phyloP scores from a whole-genome alignment of 2,329 filamentous ascomycete genomes.

The Penicillium sp. region DNA sequence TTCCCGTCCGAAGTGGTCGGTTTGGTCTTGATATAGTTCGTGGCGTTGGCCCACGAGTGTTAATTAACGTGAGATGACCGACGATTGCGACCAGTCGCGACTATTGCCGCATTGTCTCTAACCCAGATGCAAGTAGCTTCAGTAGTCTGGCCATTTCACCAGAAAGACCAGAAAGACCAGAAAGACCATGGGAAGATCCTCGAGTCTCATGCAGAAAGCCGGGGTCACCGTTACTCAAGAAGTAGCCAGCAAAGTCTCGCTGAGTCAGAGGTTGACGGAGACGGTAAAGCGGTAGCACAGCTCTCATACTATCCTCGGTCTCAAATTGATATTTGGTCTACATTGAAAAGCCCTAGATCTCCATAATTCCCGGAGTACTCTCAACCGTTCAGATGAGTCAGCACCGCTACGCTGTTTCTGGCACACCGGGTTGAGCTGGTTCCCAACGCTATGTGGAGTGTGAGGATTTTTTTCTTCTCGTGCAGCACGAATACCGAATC shows the following conservation, averaged over 20 bases:
- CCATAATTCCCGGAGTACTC: not conserved
- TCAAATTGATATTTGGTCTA: not conserved
- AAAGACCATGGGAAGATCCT: not conserved
- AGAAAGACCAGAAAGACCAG: not conserved
- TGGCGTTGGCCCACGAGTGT: not conserved
- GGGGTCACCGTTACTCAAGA: not conserved
- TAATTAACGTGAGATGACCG: not conserved
- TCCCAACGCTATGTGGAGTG: not conserved
- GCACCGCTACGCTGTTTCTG: constrained; percentile 9
- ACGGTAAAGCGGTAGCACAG: not conserved
- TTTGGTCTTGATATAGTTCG: not conserved
- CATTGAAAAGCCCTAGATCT: not conserved
- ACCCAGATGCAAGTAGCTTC: not conserved
- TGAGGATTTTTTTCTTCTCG: no score
- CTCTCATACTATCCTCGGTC: not conserved
- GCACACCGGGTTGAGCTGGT: constrained; percentile 8
- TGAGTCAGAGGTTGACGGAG: not conserved
- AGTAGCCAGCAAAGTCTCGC: not conserved
- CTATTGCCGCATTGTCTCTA: not conserved
- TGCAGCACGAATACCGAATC: not conserved
- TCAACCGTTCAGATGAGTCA: constrained; percentile 4
- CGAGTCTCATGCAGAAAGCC: not conserved
- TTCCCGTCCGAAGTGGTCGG: not conserved
- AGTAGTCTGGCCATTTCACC: not conserved
- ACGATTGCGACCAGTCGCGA: not conserved